Percentiles rank a stretch among this genome's conserved stretches.
These are phyloP conservation scores for Globisporangium parvum DNA, from an alignment of 352 stramenopile species.

Conservation along the genomic window DNA sequence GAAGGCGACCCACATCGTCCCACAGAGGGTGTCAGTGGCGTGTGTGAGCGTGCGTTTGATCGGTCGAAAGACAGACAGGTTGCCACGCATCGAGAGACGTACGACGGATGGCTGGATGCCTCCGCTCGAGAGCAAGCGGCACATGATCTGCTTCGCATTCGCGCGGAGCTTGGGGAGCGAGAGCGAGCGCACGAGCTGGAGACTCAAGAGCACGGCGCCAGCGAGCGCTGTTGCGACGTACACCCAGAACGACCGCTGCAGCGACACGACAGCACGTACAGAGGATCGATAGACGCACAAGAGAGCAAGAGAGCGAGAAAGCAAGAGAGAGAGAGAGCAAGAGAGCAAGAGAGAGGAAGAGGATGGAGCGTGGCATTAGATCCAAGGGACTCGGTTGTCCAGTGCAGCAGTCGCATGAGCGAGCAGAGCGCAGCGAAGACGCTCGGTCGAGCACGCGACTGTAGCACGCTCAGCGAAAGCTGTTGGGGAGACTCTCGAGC, in stretches of 20 bases:
- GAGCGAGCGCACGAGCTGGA: constrained; percentile 73
- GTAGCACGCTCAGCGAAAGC: constrained; percentile 7
- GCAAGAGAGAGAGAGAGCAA: constrained; percentile 1
- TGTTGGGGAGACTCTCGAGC: constrained; percentile 6
- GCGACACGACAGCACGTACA: neutral
- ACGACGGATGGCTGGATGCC: constrained; percentile 55
- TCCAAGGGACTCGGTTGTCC: neutral
- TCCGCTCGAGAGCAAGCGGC: constrained; percentile 49
- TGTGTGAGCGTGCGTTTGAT: neutral
- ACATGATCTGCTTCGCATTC: constrained; percentile 76
- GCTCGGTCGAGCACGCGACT: constrained; percentile 9
- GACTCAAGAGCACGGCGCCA: constrained; percentile 43
- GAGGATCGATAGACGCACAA: neutral
- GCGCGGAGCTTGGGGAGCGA: constrained; percentile 52
- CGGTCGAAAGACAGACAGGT: neutral
- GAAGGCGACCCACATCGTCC: neutral
- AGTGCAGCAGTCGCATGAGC: no score
- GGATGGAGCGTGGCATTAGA: neutral
- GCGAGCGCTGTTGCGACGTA: constrained; percentile 61
- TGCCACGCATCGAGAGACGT: constrained; percentile 2
- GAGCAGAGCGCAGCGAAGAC: no score
- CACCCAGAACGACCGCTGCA: constrained; percentile 72
- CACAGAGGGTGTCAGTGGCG: neutral
- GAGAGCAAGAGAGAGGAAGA: neutral
- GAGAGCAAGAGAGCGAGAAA: constrained; percentile 5